phyloP scores from a whole-genome alignment of 768 basidiomycete species.

The Tulasnella sp. region DNA sequence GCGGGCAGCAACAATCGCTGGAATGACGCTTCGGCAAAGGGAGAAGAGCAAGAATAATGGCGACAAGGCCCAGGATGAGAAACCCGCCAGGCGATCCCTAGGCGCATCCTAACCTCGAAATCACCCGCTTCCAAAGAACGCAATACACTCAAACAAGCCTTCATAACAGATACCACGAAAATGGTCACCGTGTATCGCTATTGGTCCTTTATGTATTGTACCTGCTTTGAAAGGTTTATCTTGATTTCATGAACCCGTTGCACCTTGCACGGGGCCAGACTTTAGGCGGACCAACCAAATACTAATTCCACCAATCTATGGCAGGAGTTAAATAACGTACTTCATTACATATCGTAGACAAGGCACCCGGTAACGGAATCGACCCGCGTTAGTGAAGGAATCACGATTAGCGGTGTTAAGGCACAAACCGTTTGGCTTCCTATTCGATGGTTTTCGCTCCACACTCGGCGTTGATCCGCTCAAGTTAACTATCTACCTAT shows the following conservation, averaged over 20 bases:
- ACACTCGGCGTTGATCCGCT: no score
- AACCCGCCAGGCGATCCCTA: neutral
- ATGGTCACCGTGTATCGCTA: neutral
- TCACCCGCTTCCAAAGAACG: neutral
- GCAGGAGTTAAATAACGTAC: neutral
- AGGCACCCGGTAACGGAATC: neutral
- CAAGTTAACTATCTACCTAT: no score
- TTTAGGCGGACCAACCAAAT: no score
- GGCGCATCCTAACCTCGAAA: neutral
- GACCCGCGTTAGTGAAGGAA: neutral
- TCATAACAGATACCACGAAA: neutral
- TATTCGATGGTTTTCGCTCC: no score
- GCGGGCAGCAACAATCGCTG: neutral
- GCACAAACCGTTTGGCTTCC: neutral
- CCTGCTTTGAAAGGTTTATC: neutral
- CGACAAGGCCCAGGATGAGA: neutral
- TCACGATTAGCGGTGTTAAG: neutral
- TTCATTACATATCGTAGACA: neutral
- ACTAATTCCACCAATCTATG: no score
- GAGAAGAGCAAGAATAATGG: neutral
- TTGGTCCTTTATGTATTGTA: neutral
- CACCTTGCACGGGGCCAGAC: neutral
- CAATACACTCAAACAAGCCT: neutral
- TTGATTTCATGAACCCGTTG: neutral
- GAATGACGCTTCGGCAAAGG: conserved; percentile 1